Evolutionary conservation across 805 yeast genomes (phyloP), one percentile per base, ranked within the genome.

Genomic region (Wickerhamomyces canadensis): DNA sequence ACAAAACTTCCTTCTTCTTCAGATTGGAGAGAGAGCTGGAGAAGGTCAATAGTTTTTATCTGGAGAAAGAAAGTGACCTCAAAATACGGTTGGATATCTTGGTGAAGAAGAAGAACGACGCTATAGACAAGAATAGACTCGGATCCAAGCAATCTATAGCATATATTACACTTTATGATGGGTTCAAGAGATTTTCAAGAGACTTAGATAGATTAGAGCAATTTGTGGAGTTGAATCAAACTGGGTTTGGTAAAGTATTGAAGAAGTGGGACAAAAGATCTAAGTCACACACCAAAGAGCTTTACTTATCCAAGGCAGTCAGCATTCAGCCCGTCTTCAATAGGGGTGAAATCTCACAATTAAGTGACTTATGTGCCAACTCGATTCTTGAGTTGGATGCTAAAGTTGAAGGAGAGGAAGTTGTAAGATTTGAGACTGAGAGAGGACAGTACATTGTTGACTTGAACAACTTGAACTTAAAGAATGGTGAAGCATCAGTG

Each of bases 181-280:
- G 91, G 14, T 84, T 89, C 59, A 86, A 82, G 58, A 80, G 93
- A 51, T 86, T 86, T 50, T 82, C 94, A 36, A 84, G 88, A 48
- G 98, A 93, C 60, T 65, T 93, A 45, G 84, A 84, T 44, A 72
- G 95, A 41, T 67, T 93, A 19, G 96, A 93, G 56, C 97, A 91
- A 59, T 93, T 85, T 62, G 87, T 93, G 27, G 97, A 89, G 60
- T 70, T 93, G 41, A 93, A 93, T 57, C 96, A 89, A 53, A 86
- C 95, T 1, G 98, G 98, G 12, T 93, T 93, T 61, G 80, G 94
- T 17, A 93, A 93, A 62, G 97, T 87, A 21, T 74, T 93, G 52
- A 93, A 93, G 60, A 93, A 93, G 64, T 93, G 98, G 98, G 98
- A 93, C 62, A 93, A 93, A 61, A 70, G 97, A 44, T 87, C 96